Evolutionary conservation across 2,329 filamentous ascomycete genomes (phyloP), one percentile per base, ranked within the genome.

Genomic region (Cadophora sp.): DNA sequence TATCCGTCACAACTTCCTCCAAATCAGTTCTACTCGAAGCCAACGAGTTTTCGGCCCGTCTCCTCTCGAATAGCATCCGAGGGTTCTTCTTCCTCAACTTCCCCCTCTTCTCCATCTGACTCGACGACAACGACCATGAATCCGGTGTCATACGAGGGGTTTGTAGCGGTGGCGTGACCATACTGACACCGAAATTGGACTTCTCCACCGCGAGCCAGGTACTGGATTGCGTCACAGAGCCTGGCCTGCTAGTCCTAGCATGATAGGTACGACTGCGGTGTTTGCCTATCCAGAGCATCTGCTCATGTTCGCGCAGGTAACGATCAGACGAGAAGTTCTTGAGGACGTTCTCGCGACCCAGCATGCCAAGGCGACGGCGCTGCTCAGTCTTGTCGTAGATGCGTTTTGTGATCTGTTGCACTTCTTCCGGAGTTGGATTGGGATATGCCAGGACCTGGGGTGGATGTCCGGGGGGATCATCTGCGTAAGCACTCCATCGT

Each of bases 291-390:
- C 84, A 86, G 65, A 85, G 82, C 83, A 84, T 86, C 71, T 89
- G 86, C 73, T 88, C 86, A 74, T 88, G 86, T 73, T 88, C 86
- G 48, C 87, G 83, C 30, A 88, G 81, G 73, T 88, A 89, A 0
- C 86, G 81, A 56, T 87, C 84, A 3, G 85, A 85, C 55, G 83
- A 83, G 75, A 89, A 89, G 16, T 82, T 85, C 71, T 86, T 85
- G 63, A 87, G 83, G 3, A 89, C 86, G 50, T 87, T 87, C 53
- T 80, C 79, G 27, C 87, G 82, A 1, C 83, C 84, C 77, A 83
- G 83, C 82, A 89, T 86, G 55, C 87, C 86, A 2, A 89, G 79
- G 67, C 83, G 83, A 70, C 84, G 81, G 30, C 86, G 84, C 71
- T 86, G 81, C 0, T 82, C 79, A 11, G 79, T 81, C 75, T 87